A percentile compares a stretch with the other conserved stretches of the same genome.
Evolutionary conservation across 2,329 filamentous ascomycete genomes (phyloP).

Genomic region (Domatiomyces catenatus): DNA sequence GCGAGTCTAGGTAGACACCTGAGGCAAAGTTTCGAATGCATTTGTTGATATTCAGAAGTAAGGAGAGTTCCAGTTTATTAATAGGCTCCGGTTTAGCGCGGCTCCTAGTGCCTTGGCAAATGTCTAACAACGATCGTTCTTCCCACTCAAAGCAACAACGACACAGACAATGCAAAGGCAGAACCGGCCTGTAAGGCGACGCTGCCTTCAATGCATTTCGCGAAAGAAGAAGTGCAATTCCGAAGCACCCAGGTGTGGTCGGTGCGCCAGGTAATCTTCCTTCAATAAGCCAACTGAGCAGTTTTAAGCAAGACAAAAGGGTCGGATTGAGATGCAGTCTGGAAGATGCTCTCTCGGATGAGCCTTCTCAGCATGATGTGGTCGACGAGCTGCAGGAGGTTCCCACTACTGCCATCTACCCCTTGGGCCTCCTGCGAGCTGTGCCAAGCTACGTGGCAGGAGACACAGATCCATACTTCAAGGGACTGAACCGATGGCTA

Average conservation of each 20-base stretch:
- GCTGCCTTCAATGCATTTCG: neutral
- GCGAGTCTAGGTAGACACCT: too few species aligned
- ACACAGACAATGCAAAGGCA: neutral
- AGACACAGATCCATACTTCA: neutral
- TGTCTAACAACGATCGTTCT: too few species aligned
- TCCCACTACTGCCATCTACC: neutral
- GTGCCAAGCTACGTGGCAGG: neutral
- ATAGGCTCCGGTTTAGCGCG: too few species aligned
- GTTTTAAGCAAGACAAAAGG: neutral
- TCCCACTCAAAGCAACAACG: neutral
- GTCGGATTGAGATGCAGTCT: neutral
- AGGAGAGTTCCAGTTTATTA: too few species aligned
- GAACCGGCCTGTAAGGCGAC: neutral
- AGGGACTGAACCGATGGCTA: neutral
- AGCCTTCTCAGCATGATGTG: neutral
- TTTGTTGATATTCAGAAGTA: too few species aligned
- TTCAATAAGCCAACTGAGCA: neutral
- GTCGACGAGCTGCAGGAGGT: neutral
- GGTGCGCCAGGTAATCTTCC: neutral
- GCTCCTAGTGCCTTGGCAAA: too few species aligned
- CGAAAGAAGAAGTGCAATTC: neutral
- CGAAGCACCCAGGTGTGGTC: neutral
- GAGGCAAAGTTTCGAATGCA: too few species aligned
- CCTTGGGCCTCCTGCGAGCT: neutral
- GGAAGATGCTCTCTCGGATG: neutral